A percentile compares a stretch with the other conserved stretches of the same genome.
Conservation (phyloP, 2,329 filamentous ascomycete species). For the Aspergillus japonicus region DNA sequence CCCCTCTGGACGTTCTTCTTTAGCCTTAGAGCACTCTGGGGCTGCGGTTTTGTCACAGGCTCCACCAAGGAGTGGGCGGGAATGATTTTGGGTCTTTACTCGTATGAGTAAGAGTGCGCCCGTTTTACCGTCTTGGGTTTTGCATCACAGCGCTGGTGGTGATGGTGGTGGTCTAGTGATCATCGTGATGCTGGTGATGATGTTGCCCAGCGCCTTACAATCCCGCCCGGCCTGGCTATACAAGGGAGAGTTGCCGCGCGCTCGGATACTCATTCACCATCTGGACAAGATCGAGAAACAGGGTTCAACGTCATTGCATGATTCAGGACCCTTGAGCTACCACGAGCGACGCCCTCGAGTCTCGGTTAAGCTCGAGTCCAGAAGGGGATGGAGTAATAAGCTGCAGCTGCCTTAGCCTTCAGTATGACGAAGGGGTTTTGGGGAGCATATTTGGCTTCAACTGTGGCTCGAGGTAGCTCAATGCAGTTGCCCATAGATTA, state of each 20-base stretch:
- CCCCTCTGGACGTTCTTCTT: background rate
- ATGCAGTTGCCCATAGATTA: background rate
- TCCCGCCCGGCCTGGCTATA: background rate
- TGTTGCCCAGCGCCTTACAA: background rate
- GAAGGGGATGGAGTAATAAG: background rate
- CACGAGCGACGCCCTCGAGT: background rate
- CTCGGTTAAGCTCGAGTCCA: background rate
- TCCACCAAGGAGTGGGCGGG: background rate
- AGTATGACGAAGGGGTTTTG: background rate
- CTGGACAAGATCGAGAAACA: background rate
- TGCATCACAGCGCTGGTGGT: background rate
- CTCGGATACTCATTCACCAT: background rate
- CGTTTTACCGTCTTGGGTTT: background rate
- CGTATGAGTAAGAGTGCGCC: background rate
- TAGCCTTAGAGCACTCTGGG: background rate
- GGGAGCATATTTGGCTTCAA: background rate
- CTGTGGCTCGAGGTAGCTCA: background rate
- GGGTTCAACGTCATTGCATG: background rate
- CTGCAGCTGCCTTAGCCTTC: too few species aligned
- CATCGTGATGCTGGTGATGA: background rate
- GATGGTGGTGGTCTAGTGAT: background rate
- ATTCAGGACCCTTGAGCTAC: background rate
- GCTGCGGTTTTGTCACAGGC: background rate
- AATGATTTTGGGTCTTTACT: background rate
- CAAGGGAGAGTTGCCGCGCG: background rate